Base-by-base conservation (phyloP, 106 monocot species). In the Vanilla planifolia region DNA sequence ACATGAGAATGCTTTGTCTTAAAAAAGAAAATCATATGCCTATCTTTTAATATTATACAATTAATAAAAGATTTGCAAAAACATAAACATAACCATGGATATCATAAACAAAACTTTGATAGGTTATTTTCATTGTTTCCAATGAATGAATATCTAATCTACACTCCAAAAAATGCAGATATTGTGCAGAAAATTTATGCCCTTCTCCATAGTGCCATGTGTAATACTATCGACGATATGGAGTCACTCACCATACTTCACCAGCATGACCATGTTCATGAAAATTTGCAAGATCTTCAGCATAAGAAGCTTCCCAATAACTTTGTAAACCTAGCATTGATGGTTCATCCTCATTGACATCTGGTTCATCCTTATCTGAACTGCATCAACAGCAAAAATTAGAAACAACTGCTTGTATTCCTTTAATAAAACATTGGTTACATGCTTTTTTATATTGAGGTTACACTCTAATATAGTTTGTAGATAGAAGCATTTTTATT, bases 281-380 rank as follows among this genome's bases (percentile, higher is more conserved):
- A 75, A 84, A 98, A 79, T 98, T 98, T 44, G 79, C 66, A 67
- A 98, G 96, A 79, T 98, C 96, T 69, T 88, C 91, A 0, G 87
- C 77, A 82, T 98, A 98, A 69, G 87, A 67, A 64, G 81, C 76
- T 70, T 98, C 83, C 96, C 96, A 98, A 57, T 98, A 91, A 63
- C 78, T 98, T 56, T 88, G 96, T 11, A 91, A 65, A 25, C 96
- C 96, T 47, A 98, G 67, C 78, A 82, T 61, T 41, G 96, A 98
- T 65, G 84, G 64, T 52, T 91, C 96, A 50, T 77, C 91, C 32
- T 98, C 91, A 66, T 68, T 81, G n/a, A 63, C 81, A 81, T 91
- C 91, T 37, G 77, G 58, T 36, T 72, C 91, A 63, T 98, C 96
- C 77, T 91, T 98, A 59, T 88, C 96, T 57, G 91, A 88, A 78